A percentile compares a stretch with the other conserved stretches of the same genome.
Conservation (phyloP, 805 yeast genomes). For the Metschnikowia corniflorae region DNA sequence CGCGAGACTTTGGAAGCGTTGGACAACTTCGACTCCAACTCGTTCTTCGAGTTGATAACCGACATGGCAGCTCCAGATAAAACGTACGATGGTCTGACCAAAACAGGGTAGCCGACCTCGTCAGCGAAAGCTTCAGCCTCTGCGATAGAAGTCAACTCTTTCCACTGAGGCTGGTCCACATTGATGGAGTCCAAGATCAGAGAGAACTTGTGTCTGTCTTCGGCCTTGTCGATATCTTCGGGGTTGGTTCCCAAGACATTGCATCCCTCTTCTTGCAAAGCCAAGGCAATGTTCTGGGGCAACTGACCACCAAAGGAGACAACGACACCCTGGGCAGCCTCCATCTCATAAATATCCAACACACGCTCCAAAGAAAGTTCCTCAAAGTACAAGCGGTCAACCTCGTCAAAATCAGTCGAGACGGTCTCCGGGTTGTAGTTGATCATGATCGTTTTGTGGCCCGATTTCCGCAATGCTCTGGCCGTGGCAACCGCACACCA, state of each 20-base stretch:
- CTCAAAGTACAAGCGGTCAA: slow-evolving; percentile 94
- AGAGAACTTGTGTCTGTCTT: slow-evolving; percentile 97
- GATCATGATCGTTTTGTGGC: slow-evolving; percentile 90
- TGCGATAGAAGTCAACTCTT: slow-evolving; percentile 80
- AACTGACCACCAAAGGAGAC: slow-evolving; percentile 98
- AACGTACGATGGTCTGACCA: slow-evolving; percentile 96
- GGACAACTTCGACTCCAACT: slow-evolving; percentile 75
- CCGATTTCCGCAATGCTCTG: slow-evolving; percentile 82
- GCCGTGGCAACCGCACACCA: slow-evolving; percentile 99
- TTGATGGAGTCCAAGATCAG: slow-evolving; percentile 88
- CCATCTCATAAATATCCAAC: slow-evolving; percentile 94
- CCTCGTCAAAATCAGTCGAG: slow-evolving; percentile 97
- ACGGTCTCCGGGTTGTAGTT: slow-evolving; percentile 99
- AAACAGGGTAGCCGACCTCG: slow-evolving; percentile 88
- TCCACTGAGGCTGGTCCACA: slow-evolving; percentile 97
- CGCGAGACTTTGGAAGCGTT: slow-evolving; percentile 90
- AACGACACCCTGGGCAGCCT: slow-evolving; percentile 83
- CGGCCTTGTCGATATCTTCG: slow-evolving; percentile 92
- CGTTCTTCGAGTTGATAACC: slow-evolving; percentile 74
- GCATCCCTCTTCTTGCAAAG: slow-evolving; percentile 77
- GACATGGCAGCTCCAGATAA: slow-evolving; percentile 99
- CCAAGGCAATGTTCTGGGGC: slow-evolving; percentile 93
- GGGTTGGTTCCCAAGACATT: slow-evolving; percentile 92
- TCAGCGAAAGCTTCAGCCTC: slow-evolving; percentile 86
- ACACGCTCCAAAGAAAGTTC: slow-evolving; percentile 94